These are phyloP conservation scores for Blastomyces parvus DNA, from an alignment of 2,329 filamentous ascomycete species.

Conservation along the genomic window DNA sequence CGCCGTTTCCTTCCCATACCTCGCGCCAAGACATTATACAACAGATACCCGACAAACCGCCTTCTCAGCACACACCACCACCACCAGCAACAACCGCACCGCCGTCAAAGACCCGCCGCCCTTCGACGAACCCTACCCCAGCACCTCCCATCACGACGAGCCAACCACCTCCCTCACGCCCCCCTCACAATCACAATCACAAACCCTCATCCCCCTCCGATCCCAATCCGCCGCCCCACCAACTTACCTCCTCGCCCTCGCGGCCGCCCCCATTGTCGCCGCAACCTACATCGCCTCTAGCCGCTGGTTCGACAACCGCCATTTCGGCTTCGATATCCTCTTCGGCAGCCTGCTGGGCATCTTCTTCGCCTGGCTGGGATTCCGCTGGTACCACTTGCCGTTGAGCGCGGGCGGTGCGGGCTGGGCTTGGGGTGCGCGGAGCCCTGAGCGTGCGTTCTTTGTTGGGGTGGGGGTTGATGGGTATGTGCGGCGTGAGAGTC, in stretches of 20 bases:
- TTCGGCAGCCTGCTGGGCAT: conserved; percentile 74
- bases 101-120: not conserved
- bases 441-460: conserved; percentile 58
- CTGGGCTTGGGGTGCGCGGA: conserved; percentile 81
- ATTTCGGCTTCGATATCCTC: conserved; percentile 87
- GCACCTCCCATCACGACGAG: not conserved
- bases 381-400: conserved; percentile 78
- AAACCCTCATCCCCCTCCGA: conserved; percentile 45
- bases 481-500: conserved; percentile 15
- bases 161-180: not conserved
- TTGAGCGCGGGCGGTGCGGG: conserved; percentile 62
- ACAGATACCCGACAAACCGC: conserved; percentile 16
- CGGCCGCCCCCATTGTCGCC: conserved; percentile 60
- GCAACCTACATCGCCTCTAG: conserved; percentile 77
- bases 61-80: conserved; percentile 1
- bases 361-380: conserved; percentile 60
- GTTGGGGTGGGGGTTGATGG: conserved; percentile 27
- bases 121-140: not conserved
- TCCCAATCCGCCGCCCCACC: conserved; percentile 74
- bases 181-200: too few relatives aligned
- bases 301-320: conserved; percentile 78
- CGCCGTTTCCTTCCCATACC: conserved; percentile 38
- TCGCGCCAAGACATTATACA: conserved; percentile 24
- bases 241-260: conserved; percentile 62
- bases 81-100: not conserved